Base-by-base conservation (phyloP, 116 monocot genomes). In the Iris pallida region DNA sequence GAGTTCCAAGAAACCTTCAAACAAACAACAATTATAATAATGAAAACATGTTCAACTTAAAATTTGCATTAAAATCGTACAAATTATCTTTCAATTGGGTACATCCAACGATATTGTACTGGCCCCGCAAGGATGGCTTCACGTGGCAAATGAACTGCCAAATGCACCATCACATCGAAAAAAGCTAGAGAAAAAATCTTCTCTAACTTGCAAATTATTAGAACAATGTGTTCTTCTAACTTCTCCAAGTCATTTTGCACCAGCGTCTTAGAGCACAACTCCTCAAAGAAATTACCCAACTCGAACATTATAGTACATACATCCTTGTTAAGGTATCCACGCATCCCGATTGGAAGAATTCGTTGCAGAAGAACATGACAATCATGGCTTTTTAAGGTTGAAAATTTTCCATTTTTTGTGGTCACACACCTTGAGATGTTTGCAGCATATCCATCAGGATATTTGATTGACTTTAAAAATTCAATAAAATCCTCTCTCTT, bases 81-180 rank as follows among this genome's bases (percentile, higher is more conserved):
- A 9, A 19, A 47, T 17, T 30, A 64, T 53, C 51, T 67, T 53
- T 72, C 62, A 51, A 72, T 52, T 16, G 61, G 61, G 30, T 72
- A 62, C 61, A 72, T 72, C 62, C 61, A 72, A 16, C 13, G 20
- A 63, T 72, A 72, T 47, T 72, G 72, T 2, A 72, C 52, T 49
- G 42, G 72, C 10, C 62, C 52, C 16, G 16, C 61, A 51, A 72
- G 1, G 9, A 15, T 64, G 8, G 61, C 51, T 43, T 72, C 61
- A 52, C 47, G 14, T 14, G 41, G 60, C 14, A 72, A 63, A 46
- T 72, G 72, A 41, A 72, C 52, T 47, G 49, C 0, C 17, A 72
- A 49, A 30, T 72, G 72, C 10, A 63, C 19, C 71, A 71, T 71
- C 9, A 71, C 45, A 61, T 47, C 47, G 49, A n/a, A 72, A 72